Base-by-base conservation (phyloP, 2,329 filamentous ascomycete genomes). In the Blastomyces emzantsi region DNA sequence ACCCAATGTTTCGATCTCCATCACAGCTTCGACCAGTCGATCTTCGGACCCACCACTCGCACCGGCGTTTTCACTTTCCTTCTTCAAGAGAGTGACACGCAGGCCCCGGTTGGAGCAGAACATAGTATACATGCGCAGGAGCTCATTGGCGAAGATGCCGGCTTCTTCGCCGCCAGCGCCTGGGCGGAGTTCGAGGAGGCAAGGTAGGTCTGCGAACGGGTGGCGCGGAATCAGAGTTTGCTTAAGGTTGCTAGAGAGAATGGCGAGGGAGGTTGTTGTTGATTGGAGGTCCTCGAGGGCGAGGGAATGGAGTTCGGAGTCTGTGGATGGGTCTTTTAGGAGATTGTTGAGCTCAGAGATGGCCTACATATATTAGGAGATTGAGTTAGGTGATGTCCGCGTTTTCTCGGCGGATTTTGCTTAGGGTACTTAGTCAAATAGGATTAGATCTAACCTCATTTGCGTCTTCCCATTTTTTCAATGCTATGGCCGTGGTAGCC, bases 121-220 rank as follows among this genome's bases (percentile, higher is more conserved):
- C 0, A 80, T 79, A 67, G 86, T 84, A 78, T 99, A 99, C 94
- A 99, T 97, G 68, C 87, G 86, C 69, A 96, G 85, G 7, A 99
- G 77, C 61, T 94, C 87, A 62, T 90, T 89, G 15, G 92, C 91
- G 70, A 99, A 99, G 66, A 96, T 86, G 0, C 90, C 87, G 2
- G 93, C 92, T 77, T 99, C 94, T 64, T 91, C 87, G 1, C 94
- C 94, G 47, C 94, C 94, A 0, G 92, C 92, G 0, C 94, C 94
- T 0, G 94, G 94, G 0, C 92, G 85, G 65, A 99, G 89, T 77
- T 99, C 94, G 52, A 99, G 78, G 67, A 99, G 83, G 75, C 93
- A 97, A 62, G 92, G 91, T 69, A 97, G 83, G 66, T 91, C 84
- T 41, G 90, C 90, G 73, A 97, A 99, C 2, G 92, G 90, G 74